These are phyloP conservation scores for Piedraia hortae DNA, from an alignment of 2,329 filamentous ascomycete species.

Conservation along the genomic window DNA sequence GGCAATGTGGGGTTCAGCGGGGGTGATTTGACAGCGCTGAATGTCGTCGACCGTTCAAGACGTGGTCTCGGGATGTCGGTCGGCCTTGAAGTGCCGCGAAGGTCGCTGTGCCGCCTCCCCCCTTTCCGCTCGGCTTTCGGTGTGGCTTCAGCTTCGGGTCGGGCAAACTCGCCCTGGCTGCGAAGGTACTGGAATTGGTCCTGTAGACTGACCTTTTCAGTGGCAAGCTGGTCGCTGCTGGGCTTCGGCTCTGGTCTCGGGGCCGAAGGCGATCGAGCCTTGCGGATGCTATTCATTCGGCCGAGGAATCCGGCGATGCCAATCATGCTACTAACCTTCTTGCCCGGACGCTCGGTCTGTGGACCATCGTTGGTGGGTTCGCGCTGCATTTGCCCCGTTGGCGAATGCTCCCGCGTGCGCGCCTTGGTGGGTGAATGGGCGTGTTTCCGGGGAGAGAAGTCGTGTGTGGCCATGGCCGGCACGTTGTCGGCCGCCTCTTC, in stretches of 20 bases:
- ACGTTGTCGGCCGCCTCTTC: neutral
- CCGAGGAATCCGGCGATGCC: constrained; percentile 62
- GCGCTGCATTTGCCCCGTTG: constrained; percentile 26
- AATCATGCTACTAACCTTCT: constrained; percentile 65
- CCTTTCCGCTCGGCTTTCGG: constrained; percentile 2
- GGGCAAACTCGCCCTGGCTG: constrained; percentile 18
- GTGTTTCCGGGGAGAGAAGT: constrained; percentile 5
- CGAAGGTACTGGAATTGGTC: constrained; percentile 20
- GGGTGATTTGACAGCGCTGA: constrained; percentile 21
- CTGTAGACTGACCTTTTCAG: constrained; percentile 16
- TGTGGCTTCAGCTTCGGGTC: constrained; percentile 2
- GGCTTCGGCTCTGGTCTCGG: constrained; percentile 5
- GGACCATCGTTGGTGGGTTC: constrained; percentile 29
- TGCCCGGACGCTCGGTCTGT: constrained; percentile 9
- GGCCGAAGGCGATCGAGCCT: constrained; percentile 24
- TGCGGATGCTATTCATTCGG: constrained; percentile 27
- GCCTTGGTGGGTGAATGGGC: constrained; percentile 4
- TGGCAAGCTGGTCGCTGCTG: constrained; percentile 6
- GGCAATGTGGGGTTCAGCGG: constrained; percentile 45
- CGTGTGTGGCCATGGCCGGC: neutral
- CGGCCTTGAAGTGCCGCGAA: constrained; percentile 10
- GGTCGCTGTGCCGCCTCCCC: constrained; percentile 6
- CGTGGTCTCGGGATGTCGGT: constrained; percentile 9
- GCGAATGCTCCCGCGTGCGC: constrained; percentile 1
- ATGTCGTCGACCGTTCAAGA: neutral